phyloP scores from a whole-genome alignment of 1,284 basidiomycete species.

The Fomitiporia mediterranea region DNA sequence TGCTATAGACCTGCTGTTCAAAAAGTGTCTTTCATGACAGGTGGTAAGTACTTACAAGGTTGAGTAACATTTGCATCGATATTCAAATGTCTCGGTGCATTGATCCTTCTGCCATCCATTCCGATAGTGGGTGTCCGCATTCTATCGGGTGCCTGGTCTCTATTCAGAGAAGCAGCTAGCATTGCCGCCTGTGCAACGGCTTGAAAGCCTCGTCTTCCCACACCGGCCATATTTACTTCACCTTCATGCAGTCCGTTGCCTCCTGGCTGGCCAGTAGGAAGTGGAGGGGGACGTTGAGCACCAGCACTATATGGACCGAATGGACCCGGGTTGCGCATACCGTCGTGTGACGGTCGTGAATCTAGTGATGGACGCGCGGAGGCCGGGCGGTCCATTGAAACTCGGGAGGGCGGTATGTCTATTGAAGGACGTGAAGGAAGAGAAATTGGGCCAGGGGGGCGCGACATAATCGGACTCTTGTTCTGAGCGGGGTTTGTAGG shows the following conservation, averaged over 20 bases:
- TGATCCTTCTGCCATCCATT: conserved; percentile 36
- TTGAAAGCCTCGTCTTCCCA: conserved; percentile 42
- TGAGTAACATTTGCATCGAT: conserved; percentile 37
- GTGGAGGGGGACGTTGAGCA: neutral
- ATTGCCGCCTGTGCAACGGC: conserved; percentile 34
- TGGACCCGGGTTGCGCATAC: neutral
- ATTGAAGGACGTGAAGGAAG: conserved; percentile 10
- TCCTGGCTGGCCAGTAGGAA: neutral
- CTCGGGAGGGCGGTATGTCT: conserved; percentile 7
- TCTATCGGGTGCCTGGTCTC: neutral
- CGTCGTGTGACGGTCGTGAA: conserved; percentile 8
- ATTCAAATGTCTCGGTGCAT: conserved; percentile 50
- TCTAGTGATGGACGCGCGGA: conserved; percentile 12
- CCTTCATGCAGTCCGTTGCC: conserved; percentile 2
- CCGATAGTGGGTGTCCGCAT: conserved; percentile 25
- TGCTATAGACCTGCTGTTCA: conserved; percentile 23
- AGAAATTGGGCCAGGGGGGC: conserved; percentile 3
- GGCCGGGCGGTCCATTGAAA: conserved; percentile 9
- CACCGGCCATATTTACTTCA: conserved; percentile 37
- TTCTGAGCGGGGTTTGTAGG: neutral
- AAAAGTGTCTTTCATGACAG: conserved; percentile 15
- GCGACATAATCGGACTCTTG: neutral
- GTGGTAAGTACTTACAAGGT: conserved; percentile 33
- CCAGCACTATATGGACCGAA: neutral
- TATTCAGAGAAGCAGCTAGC: conserved; percentile 19